A percentile compares a stretch with the other conserved stretches of the same genome.
These are phyloP conservation scores for Pythium angustatum DNA, from an alignment of 352 stramenopile genomes.

Conservation along the genomic window DNA sequence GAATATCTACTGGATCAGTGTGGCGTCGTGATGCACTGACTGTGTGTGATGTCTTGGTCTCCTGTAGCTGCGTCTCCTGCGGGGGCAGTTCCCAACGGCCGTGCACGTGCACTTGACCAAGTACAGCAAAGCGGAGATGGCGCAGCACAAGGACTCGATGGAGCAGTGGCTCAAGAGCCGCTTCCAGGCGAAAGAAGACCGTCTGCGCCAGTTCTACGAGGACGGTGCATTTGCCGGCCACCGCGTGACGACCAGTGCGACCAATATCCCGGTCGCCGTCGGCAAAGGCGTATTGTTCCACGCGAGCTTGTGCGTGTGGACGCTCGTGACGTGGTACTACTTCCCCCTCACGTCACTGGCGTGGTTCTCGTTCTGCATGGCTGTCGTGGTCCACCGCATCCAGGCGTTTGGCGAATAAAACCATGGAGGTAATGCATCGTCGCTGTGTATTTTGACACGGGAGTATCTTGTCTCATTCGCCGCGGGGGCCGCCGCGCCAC, in stretches of 20 bases:
- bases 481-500: slow-evolving; percentile 30
- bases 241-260: slow-evolving; percentile 30
- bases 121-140: slow-evolving; percentile 48
- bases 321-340: slow-evolving; percentile 33
- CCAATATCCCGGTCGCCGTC: slow-evolving; percentile 25
- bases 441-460: too few relatives aligned
- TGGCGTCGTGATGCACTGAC: too few relatives aligned
- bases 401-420: slow-evolving; percentile 43
- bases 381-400: slow-evolving; percentile 50
- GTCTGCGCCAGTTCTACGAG: slow-evolving; percentile 69
- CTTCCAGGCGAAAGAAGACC: slow-evolving; percentile 76
- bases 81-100: slow-evolving; percentile 65
- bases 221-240: slow-evolving; percentile 18
- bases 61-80: slow-evolving; percentile 51
- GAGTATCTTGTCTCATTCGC: too few relatives aligned
- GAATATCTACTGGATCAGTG: neutral
- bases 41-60: neutral
- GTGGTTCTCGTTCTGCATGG: slow-evolving; percentile 47
- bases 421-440: neutral
- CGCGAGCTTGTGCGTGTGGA: slow-evolving; percentile 34
- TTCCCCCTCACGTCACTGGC: slow-evolving; percentile 36
- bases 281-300: slow-evolving; percentile 44
- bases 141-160: slow-evolving; percentile 50
- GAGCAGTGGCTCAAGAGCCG: slow-evolving; percentile 57
- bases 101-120: slow-evolving; percentile 76